Evolutionary conservation across 2,329 filamentous ascomycete species (phyloP).

Genomic region (Cladophialophora psammophila): DNA sequence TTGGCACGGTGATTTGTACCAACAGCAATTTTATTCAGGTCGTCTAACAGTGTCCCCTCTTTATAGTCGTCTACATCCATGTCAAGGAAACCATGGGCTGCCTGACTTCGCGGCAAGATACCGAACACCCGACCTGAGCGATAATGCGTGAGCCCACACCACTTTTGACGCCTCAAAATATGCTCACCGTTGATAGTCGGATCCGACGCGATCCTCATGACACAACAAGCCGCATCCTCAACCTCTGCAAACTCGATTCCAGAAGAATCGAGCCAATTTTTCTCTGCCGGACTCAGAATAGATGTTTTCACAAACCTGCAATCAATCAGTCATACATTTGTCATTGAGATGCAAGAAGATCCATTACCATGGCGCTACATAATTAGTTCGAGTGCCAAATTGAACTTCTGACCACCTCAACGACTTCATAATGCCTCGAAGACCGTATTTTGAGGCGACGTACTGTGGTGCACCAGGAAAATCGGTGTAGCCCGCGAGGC

Average conservation of each 20-base stretch:
- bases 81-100: neutral
- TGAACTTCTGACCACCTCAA: conserved; percentile 39
- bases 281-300: neutral
- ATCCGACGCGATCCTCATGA: neutral
- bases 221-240: neutral
- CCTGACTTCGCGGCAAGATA: neutral
- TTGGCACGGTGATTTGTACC: neutral
- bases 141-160: neutral
- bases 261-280: neutral
- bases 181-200: neutral
- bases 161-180: neutral
- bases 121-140: neutral
- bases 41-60: neutral
- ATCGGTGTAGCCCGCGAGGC: conserved; percentile 45
- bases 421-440: conserved; percentile 48
- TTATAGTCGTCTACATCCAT: neutral
- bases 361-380: conserved; percentile 47
- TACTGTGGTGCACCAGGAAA: conserved; percentile 45
- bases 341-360: neutral
- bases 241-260: neutral
- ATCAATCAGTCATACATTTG: neutral
- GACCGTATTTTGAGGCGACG: conserved; percentile 46
- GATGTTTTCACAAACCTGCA: neutral
- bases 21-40: neutral
- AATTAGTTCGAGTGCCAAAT: conserved; percentile 44